Conservation (phyloP, 2,329 filamentous ascomycete species). For the Beauveria sp. region DNA sequence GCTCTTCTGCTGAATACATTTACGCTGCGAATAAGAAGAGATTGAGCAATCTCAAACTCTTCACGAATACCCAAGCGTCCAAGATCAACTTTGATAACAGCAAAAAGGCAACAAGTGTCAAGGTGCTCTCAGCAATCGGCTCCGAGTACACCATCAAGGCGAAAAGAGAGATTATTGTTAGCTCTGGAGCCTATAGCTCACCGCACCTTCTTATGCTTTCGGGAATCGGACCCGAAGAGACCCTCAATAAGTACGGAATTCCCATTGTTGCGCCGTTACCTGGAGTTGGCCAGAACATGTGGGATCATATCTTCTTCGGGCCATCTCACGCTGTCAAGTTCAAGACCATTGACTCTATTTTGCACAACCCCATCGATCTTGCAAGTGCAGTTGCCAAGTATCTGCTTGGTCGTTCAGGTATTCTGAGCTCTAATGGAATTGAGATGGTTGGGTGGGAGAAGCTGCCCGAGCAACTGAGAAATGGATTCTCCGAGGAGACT, state of each 20-base stretch:
- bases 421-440: background rate
- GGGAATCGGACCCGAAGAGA: conserved; percentile 25
- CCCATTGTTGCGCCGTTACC: conserved; percentile 14
- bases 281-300: conserved; percentile 1
- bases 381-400: background rate
- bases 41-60: conserved; percentile 29
- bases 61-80: conserved; percentile 32
- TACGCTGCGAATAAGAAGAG: conserved; percentile 19
- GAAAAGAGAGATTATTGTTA: conserved; percentile 13
- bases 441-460: conserved; percentile 5
- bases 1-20: conserved; percentile 21
- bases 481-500: background rate
- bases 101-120: conserved; percentile 33
- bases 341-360: background rate
- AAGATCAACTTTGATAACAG: conserved; percentile 34
- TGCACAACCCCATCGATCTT: background rate
- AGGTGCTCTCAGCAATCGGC: conserved; percentile 18
- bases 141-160: conserved; percentile 15
- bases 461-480: background rate
- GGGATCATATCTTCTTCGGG: conserved; percentile 10
- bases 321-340: conserved; percentile 9
- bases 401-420: background rate
- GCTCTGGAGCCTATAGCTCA: conserved; percentile 22
- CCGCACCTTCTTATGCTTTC: conserved; percentile 29
- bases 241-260: conserved; percentile 33